phyloP scores from a whole-genome alignment of 2,329 filamentous ascomycete species.

The Verticillium albo-atrum region DNA sequence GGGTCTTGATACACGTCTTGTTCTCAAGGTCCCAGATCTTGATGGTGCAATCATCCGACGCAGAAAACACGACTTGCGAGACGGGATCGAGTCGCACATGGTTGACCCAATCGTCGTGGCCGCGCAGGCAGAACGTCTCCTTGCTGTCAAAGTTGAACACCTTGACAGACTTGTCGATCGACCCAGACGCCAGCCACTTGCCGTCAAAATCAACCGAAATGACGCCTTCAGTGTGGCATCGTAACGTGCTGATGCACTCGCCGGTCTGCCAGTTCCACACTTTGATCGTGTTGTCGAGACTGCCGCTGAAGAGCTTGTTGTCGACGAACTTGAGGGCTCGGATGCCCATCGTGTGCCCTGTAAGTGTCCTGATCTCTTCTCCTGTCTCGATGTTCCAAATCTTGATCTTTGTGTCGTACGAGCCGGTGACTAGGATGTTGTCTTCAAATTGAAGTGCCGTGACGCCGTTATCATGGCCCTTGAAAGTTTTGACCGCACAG shows the following conservation, averaged over 20 bases:
- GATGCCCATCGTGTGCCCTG: constrained; percentile 78
- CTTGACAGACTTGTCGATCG: constrained; percentile 83
- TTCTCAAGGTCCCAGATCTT: constrained; percentile 92
- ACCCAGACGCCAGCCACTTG: constrained; percentile 81
- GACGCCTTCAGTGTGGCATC: constrained; percentile 75
- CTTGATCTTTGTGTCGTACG: constrained; percentile 91
- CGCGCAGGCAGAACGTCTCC: constrained; percentile 72
- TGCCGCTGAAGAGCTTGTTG: constrained; percentile 83
- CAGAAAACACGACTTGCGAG: constrained; percentile 84
- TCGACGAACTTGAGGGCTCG: constrained; percentile 91
- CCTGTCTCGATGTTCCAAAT: constrained; percentile 94
- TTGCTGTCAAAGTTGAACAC: constrained; percentile 90
- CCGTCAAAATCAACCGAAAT: constrained; percentile 84
- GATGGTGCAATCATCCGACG: constrained; percentile 88
- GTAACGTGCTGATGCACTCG: constrained; percentile 75
- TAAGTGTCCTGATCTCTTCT: constrained; percentile 77
- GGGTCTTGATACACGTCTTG: constrained; percentile 66
- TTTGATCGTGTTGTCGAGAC: constrained; percentile 80
- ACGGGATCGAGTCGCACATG: constrained; percentile 80
- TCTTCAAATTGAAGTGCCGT: constrained; percentile 65
- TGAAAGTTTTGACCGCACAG: constrained; percentile 78
- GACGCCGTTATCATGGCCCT: constrained; percentile 76
- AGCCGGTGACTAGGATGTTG: constrained; percentile 86
- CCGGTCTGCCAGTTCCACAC: constrained; percentile 98
- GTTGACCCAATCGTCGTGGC: constrained; percentile 94